Percentiles rank a stretch among this genome's conserved stretches.
Evolutionary conservation across 2,329 filamentous ascomycete genomes (phyloP).

Genomic region (Coccinonectria pachysandricola): DNA sequence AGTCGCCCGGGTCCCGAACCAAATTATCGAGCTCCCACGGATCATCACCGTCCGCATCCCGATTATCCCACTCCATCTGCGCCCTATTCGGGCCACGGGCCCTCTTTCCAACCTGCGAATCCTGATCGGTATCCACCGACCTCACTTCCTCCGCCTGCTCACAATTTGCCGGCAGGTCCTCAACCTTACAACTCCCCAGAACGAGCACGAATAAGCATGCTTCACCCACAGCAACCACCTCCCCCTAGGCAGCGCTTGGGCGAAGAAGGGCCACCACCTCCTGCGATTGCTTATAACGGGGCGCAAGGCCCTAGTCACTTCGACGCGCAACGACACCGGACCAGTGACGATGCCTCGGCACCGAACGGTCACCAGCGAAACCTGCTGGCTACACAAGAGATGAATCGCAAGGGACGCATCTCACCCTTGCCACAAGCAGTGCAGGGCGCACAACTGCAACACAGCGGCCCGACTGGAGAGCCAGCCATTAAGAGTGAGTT

Average conservation of each 20-base stretch:
- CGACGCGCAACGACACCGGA: slow-evolving; percentile 28
- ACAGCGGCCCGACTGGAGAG: slow-evolving; percentile 68
- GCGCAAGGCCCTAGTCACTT: slow-evolving; percentile 30
- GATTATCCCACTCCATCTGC: slow-evolving; percentile 37
- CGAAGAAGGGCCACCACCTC: slow-evolving; percentile 41
- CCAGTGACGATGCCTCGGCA: slow-evolving; percentile 43
- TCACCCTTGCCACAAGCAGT: slow-evolving; percentile 90
- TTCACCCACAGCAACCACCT: slow-evolving; percentile 25
- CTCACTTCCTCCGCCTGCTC: slow-evolving; percentile 26
- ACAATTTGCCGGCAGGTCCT: slow-evolving; percentile 14
- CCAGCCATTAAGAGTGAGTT: slow-evolving; percentile 92
- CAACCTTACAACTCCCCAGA: slow-evolving; percentile 41
- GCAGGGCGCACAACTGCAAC: slow-evolving; percentile 77
- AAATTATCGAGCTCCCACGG: slow-evolving; percentile 26
- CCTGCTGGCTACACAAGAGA: slow-evolving; percentile 69
- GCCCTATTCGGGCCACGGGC: slow-evolving; percentile 24
- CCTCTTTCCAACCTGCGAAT: slow-evolving; percentile 21
- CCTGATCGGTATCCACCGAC: slow-evolving; percentile 25
- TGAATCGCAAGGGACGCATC: slow-evolving; percentile 70
- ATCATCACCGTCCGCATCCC: slow-evolving; percentile 32
- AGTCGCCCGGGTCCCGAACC: slow-evolving; percentile 21
- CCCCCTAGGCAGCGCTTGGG: slow-evolving; percentile 30
- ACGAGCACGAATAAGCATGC: slow-evolving; percentile 32
- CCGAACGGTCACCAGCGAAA: slow-evolving; percentile 47
- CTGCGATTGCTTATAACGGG: slow-evolving; percentile 39